Percentiles rank a stretch among this genome's conserved stretches.
Conservation (phyloP, 2,329 filamentous ascomycete species). For the Knufia petricola region DNA sequence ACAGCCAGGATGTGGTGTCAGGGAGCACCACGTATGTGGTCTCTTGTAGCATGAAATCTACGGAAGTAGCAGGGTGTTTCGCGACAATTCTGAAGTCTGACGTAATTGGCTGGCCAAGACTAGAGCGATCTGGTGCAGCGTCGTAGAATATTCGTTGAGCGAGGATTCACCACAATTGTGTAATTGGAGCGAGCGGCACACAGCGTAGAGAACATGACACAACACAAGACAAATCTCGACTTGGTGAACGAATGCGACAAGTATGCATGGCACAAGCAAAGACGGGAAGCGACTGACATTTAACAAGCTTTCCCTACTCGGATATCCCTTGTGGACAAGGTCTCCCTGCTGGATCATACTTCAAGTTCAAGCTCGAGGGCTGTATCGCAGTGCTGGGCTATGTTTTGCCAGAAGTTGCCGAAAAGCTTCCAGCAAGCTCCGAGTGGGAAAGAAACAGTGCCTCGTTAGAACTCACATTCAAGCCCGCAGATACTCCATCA, state of each 20-base stretch:
- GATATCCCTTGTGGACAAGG: constrained; percentile 49
- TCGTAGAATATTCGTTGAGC: not conserved
- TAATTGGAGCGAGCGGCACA: no score
- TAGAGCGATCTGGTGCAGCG: not conserved
- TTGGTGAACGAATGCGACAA: constrained; percentile 49
- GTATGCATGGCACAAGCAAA: constrained; percentile 23
- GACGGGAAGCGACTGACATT: not conserved
- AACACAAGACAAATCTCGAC: constrained; percentile 41
- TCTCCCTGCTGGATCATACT: constrained; percentile 45
- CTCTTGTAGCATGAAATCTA: not conserved
- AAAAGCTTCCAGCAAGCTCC: constrained; percentile 11
- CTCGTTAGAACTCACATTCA: constrained; percentile 15
- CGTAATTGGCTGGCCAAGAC: constrained; percentile 2
- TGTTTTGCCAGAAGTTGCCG: constrained; percentile 32
- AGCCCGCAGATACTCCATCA: constrained; percentile 13
- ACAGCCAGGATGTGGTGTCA: no score
- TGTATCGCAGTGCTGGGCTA: constrained; percentile 55
- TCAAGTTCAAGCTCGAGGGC: constrained; percentile 57
- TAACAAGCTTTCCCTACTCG: constrained; percentile 60
- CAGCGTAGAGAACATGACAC: not conserved
- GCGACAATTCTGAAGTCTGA: constrained; percentile 2
- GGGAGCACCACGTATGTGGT: no score
- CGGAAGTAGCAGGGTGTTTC: not conserved
- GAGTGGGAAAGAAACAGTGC: constrained; percentile 14
- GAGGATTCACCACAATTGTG: not conserved